Percentiles rank a stretch among this genome's conserved stretches.
phyloP scores from a whole-genome alignment of 129 eudicot genomes.

The Scalesia atractyloides region DNA sequence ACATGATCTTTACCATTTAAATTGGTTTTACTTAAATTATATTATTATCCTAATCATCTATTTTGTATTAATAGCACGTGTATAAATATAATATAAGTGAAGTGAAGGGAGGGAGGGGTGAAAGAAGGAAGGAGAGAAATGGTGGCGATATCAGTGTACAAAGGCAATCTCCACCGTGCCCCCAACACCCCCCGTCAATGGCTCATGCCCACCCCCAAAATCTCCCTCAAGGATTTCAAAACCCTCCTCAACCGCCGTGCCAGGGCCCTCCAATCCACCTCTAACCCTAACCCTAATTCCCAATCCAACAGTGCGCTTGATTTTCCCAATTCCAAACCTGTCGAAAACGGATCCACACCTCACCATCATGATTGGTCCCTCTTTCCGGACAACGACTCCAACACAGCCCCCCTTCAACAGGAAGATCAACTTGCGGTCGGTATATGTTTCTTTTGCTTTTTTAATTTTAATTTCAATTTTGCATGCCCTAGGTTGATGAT shows the following conservation, averaged over 20 bases:
- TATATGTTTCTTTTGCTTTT: background rate
- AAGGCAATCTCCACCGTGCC: constrained; percentile 79
- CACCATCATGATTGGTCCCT: constrained; percentile 11
- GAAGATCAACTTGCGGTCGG: constrained; percentile 35
- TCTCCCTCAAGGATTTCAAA: constrained; percentile 66
- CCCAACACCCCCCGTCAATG: constrained; percentile 71
- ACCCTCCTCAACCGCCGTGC: constrained; percentile 71
- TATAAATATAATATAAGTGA: too few relatives aligned
- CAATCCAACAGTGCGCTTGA: constrained; percentile 21
- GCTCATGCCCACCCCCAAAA: constrained; percentile 59
- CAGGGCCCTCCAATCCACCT: constrained; percentile 63
- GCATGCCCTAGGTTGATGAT: background rate
- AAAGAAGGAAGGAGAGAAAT: constrained; percentile 42
- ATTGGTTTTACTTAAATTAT: too few relatives aligned
- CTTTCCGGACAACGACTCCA: constrained; percentile 1
- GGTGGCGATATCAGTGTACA: constrained; percentile 87
- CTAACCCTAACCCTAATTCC: constrained; percentile 26
- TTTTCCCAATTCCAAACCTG: constrained; percentile 19
- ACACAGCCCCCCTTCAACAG: constrained; percentile 12
- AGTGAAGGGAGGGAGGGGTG: too few relatives aligned
- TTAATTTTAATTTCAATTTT: background rate
- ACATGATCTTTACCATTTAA: too few relatives aligned
- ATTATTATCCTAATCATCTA: too few relatives aligned
- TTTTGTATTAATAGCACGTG: too few relatives aligned
- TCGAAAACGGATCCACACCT: constrained; percentile 18